Evolutionary conservation across 1,139 yeast species (phyloP), one percentile per base, ranked within the genome.

Genomic region (Debaryomyces nepalensis): DNA sequence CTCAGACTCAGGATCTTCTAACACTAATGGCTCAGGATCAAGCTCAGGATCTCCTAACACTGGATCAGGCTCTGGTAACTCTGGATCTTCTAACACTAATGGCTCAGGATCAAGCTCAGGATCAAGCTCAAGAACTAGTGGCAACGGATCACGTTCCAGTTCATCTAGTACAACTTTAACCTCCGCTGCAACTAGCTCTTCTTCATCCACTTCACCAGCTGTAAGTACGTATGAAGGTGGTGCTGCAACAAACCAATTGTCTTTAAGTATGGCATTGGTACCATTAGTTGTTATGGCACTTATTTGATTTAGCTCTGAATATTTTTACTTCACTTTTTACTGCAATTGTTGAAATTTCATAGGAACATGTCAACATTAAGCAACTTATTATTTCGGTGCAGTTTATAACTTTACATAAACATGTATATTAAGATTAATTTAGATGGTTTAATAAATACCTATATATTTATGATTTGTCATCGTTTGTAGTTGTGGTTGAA

Each of bases 211-310:
- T 20, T 20, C 41, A 11, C 42, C 47, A 22, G 45, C 50, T 18
- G 39, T 42, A 23, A 39, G 49, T 33, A 33, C 42, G 39, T 57
- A 46, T 48, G 60, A 55, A 48, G 63, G 55, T 46, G 58, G 57
- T 44, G 61, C 61, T 46, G 50, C 56, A 39, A 52, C 54, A 41
- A 49, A 51, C 36, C 55, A 54, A 42, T 63, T 62, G 40, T 57
- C 67, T 36, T 41, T 59, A 32, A 64, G 64, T 39, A 43, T 60
- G 41, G 54, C 58, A 40, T 59, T 61, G 41, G 47, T 63, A 32
- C 66, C 67, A 47, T 57, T 63, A 42, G 65, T 61, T 44, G 5
- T 31, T 7, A 31, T 31, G 34, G 34, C 26, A 11, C 22, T 31
- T 31, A 21, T 31, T 8, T 31, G 7, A 31, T 12, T 24, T 27